Evolutionary conservation across 768 basidiomycete genomes (phyloP).

Genomic region (Suillus lakei): DNA sequence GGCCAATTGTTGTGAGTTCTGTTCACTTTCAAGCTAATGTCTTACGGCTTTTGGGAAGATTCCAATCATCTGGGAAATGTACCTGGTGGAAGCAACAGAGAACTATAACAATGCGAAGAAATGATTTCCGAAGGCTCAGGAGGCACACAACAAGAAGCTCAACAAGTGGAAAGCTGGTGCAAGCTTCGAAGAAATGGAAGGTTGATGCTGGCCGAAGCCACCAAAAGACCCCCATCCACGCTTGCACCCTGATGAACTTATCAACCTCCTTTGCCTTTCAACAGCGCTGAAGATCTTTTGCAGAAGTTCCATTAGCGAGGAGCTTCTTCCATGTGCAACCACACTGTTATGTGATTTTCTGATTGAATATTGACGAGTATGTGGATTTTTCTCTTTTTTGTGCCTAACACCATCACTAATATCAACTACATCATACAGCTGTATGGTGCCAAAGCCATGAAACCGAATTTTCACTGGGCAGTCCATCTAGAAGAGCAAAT

Average conservation of each 20-base stretch:
- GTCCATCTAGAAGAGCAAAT: slow-evolving; percentile 31
- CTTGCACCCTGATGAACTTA: slow-evolving; percentile 20
- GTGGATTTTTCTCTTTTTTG: too few species aligned
- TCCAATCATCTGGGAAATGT: slow-evolving; percentile 21
- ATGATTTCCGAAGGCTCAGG: not conserved
- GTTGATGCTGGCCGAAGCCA: not conserved
- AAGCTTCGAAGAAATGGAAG: slow-evolving; percentile 5
- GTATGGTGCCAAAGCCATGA: slow-evolving; percentile 29
- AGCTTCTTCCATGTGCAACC: slow-evolving; percentile 7
- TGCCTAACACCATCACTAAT: too few species aligned
- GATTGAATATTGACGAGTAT: slow-evolving; percentile 3
- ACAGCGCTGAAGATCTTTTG: slow-evolving; percentile 24
- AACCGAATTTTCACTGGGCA: slow-evolving; percentile 37
- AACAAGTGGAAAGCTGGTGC: not conserved
- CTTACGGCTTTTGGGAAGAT: slow-evolving; percentile 12
- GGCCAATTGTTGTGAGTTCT: slow-evolving; percentile 28
- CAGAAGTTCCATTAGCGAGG: slow-evolving; percentile 12
- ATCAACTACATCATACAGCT: slow-evolving; percentile 20
- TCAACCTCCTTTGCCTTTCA: slow-evolving; percentile 24
- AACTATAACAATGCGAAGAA: slow-evolving; percentile 12
- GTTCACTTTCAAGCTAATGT: not conserved
- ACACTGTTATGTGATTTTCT: slow-evolving; percentile 19
- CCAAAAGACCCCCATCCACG: slow-evolving; percentile 11
- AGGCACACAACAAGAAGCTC: slow-evolving; percentile 6
- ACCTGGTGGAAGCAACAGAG: slow-evolving; percentile 11